These are phyloP conservation scores for Microglena sp. DNA, from an alignment of 139 green algal genomes.

Conservation along the genomic window DNA sequence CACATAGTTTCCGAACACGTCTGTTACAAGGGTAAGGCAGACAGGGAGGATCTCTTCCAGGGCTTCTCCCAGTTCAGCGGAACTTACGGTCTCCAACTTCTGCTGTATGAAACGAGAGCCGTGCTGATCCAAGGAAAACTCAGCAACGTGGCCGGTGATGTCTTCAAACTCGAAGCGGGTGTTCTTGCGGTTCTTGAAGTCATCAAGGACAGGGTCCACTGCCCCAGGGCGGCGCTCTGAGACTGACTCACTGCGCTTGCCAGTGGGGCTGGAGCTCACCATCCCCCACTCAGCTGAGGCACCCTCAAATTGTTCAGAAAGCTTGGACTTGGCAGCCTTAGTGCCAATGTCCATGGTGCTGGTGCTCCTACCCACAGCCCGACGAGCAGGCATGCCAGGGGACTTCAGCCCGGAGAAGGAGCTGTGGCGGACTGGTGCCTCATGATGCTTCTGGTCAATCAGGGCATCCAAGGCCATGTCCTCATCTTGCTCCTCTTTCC, in stretches of 20 bases:
- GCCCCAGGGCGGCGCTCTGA: too few relatives aligned
- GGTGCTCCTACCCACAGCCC: background rate
- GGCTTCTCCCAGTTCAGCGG: slow-evolving; percentile 43
- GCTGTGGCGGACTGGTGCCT: background rate
- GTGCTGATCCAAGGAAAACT: slow-evolving; percentile 81
- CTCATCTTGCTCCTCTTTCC: too few relatives aligned
- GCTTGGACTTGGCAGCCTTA: background rate
- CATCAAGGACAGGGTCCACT: slow-evolving; percentile 8
- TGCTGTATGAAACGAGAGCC: slow-evolving; percentile 88
- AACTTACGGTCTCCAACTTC: slow-evolving; percentile 54
- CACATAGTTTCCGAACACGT: slow-evolving; percentile 86
- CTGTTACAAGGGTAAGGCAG: slow-evolving; percentile 66
- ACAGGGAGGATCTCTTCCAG: slow-evolving; percentile 56
- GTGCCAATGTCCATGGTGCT: background rate
- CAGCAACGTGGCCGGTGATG: slow-evolving; percentile 59
- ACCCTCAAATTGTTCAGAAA: background rate
- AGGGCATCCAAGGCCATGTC: too few relatives aligned
- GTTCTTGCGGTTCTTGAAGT: slow-evolving; percentile 16
- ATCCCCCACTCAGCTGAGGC: background rate
- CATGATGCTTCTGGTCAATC: background rate
- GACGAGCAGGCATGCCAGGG: background rate
- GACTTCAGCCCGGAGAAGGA: background rate
- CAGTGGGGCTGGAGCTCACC: too few relatives aligned
- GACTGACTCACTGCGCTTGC: too few relatives aligned
- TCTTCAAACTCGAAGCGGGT: slow-evolving; percentile 29